phyloP scores from a whole-genome alignment of 1,284 basidiomycete species.

The Laetiporus sulphureus region DNA sequence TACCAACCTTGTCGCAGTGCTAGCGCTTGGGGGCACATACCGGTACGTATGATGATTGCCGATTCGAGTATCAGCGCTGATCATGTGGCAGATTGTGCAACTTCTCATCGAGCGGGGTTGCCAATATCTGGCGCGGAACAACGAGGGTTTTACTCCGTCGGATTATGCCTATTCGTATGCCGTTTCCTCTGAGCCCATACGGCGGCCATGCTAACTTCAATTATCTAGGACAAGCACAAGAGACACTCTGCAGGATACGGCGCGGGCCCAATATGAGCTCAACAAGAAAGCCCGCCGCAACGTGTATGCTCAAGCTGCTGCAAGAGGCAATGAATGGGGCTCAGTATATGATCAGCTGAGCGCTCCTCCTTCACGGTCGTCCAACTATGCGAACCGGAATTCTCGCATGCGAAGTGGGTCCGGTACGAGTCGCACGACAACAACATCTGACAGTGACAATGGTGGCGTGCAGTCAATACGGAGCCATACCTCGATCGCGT shows the following conservation, averaged over 20 bases:
- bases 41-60: conserved; percentile 39
- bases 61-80: conserved; percentile 8
- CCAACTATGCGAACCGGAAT: conserved; percentile 12
- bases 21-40: conserved; percentile 77
- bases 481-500: conserved; percentile 32
- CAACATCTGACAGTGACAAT: conserved; percentile 56
- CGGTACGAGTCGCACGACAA: conserved; percentile 70
- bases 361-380: conserved; percentile 19
- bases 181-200: conserved; percentile 9
- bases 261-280: conserved; percentile 64
- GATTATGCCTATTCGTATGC: conserved; percentile 91
- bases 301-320: conserved; percentile 62
- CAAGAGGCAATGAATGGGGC: conserved; percentile 54
- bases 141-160: conserved; percentile 84
- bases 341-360: conserved; percentile 29
- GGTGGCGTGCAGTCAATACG: conserved; percentile 24
- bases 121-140: conserved; percentile 75
- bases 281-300: conserved; percentile 69
- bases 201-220: conserved; percentile 25
- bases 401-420: conserved; percentile 72
- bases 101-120: conserved; percentile 87
- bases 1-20: conserved; percentile 43
- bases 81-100: conserved; percentile 62
- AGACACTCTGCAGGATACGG: conserved; percentile 73
- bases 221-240: conserved; percentile 59